phyloP scores from a whole-genome alignment of 106 monocot species.

The Dendrobium chrysotoxum region DNA sequence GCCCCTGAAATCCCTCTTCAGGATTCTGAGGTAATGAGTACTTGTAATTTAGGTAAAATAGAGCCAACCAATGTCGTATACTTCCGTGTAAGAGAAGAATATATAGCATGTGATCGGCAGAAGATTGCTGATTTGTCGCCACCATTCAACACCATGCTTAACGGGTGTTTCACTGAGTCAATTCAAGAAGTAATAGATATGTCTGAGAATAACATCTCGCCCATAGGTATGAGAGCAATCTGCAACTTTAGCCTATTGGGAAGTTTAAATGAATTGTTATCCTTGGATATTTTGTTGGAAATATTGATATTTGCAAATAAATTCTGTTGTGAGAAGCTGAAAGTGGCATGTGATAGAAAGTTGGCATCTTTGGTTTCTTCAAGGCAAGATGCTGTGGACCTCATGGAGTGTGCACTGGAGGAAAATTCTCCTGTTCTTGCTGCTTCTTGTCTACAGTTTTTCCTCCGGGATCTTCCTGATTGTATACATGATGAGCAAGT shows the following conservation, averaged over 20 bases:
- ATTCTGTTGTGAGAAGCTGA: slow-evolving; percentile 87
- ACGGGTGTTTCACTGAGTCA: slow-evolving; percentile 86
- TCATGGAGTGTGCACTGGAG: slow-evolving; percentile 85
- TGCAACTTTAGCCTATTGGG: slow-evolving; percentile 40
- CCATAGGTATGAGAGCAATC: slow-evolving; percentile 59
- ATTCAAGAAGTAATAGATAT: slow-evolving; percentile 66
- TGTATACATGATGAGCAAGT: slow-evolving; percentile 67
- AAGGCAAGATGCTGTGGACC: slow-evolving; percentile 75
- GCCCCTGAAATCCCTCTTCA: slow-evolving; percentile 40
- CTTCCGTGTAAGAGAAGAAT: slow-evolving; percentile 62
- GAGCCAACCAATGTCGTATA: slow-evolving; percentile 28
- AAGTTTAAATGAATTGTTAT: slow-evolving; percentile 32
- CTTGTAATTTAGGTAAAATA: slow-evolving; percentile 6
- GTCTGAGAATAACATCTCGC: slow-evolving; percentile 81
- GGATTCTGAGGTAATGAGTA: neutral
- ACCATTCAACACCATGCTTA: slow-evolving; percentile 86
- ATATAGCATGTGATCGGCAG: slow-evolving; percentile 52
- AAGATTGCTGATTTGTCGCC: slow-evolving; percentile 71
- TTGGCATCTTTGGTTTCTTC: slow-evolving; percentile 66
- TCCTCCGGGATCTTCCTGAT: slow-evolving; percentile 64
- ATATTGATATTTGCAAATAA: slow-evolving; percentile 84
- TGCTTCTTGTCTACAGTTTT: slow-evolving; percentile 70
- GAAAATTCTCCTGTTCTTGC: slow-evolving; percentile 67
- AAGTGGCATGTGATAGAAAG: slow-evolving; percentile 85
- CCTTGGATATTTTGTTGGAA: slow-evolving; percentile 58